These are phyloP conservation scores for Penicillium aurantiogriseum DNA, from an alignment of 2,329 filamentous ascomycete species.

Conservation along the genomic window DNA sequence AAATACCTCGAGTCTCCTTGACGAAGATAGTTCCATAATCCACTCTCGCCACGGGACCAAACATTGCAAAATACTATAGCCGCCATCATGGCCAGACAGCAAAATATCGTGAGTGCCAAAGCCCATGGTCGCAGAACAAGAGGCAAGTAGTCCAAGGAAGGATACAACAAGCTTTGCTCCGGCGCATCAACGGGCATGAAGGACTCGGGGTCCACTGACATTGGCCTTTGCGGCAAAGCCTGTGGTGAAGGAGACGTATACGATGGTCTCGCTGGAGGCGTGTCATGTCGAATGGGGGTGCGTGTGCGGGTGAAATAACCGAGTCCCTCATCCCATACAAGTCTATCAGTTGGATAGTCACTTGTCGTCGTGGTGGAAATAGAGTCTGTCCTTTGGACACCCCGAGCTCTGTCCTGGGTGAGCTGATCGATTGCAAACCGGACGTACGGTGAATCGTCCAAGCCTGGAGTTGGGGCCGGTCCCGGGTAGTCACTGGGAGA, in stretches of 20 bases:
- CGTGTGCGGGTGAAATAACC: slow-evolving; percentile 42
- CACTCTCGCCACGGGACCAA: slow-evolving; percentile 62
- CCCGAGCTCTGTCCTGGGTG: slow-evolving; percentile 66
- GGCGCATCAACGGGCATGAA: slow-evolving; percentile 51
- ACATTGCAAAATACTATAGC: slow-evolving; percentile 71
- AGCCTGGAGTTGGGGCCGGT: slow-evolving; percentile 64
- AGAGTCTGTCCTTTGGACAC: slow-evolving; percentile 53
- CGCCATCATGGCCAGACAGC: slow-evolving; percentile 68
- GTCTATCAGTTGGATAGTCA: slow-evolving; percentile 52
- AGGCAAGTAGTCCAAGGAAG: slow-evolving; percentile 67
- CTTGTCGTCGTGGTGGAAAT: slow-evolving; percentile 24
- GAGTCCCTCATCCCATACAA: slow-evolving; percentile 49
- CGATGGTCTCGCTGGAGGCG: slow-evolving; percentile 34
- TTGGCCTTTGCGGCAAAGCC: slow-evolving; percentile 31
- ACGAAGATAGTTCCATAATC: slow-evolving; percentile 65
- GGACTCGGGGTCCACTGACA: slow-evolving; percentile 39
- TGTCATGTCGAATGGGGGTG: slow-evolving; percentile 29
- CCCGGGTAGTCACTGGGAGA: slow-evolving; percentile 31
- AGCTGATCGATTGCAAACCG: slow-evolving; percentile 86
- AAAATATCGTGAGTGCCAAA: slow-evolving; percentile 58
- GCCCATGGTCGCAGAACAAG: slow-evolving; percentile 66
- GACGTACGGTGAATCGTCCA: slow-evolving; percentile 84
- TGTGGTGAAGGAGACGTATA: slow-evolving; percentile 34
- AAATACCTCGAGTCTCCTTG: slow-evolving; percentile 78
- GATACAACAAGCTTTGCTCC: slow-evolving; percentile 45